Evolutionary conservation across 352 stramenopile species (phyloP).

Genomic region (Globisporangium polare): DNA sequence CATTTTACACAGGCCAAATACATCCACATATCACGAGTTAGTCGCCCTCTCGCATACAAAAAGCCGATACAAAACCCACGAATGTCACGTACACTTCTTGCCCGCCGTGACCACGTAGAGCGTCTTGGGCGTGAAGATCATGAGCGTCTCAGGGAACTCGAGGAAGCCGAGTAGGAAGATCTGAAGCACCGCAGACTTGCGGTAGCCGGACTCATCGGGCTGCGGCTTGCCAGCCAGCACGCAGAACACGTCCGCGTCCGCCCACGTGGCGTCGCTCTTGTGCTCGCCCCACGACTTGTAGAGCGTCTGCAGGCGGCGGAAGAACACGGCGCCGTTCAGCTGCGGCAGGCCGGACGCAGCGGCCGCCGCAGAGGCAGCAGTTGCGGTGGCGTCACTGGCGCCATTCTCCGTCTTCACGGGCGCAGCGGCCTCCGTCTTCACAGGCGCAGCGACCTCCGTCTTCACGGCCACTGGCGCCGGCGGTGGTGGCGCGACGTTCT

Average conservation of each 20-base stretch:
- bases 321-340: constrained; percentile 71
- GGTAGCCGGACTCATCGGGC: constrained; percentile 83
- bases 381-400: neutral
- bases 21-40: neutral
- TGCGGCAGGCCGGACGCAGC: constrained; percentile 23
- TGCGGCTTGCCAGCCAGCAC: constrained; percentile 79
- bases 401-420: constrained; percentile 32
- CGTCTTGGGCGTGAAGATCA: constrained; percentile 85
- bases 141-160: constrained; percentile 91
- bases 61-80: constrained; percentile 1
- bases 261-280: constrained; percentile 48
- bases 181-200: constrained; percentile 87
- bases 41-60: neutral
- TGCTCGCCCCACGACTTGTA: constrained; percentile 67
- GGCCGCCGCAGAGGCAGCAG: too few relatives aligned
- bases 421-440: too few relatives aligned
- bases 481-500: constrained; percentile 5
- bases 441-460: constrained; percentile 15
- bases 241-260: constrained; percentile 68
- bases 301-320: constrained; percentile 71
- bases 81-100: constrained; percentile 70
- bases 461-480: constrained; percentile 23
- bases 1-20: constrained; percentile 5
- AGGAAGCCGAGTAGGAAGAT: constrained; percentile 90
- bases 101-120: constrained; percentile 85